Evolutionary conservation across 2,329 filamentous ascomycete genomes (phyloP).

Genomic region (Fusarium annulatum): DNA sequence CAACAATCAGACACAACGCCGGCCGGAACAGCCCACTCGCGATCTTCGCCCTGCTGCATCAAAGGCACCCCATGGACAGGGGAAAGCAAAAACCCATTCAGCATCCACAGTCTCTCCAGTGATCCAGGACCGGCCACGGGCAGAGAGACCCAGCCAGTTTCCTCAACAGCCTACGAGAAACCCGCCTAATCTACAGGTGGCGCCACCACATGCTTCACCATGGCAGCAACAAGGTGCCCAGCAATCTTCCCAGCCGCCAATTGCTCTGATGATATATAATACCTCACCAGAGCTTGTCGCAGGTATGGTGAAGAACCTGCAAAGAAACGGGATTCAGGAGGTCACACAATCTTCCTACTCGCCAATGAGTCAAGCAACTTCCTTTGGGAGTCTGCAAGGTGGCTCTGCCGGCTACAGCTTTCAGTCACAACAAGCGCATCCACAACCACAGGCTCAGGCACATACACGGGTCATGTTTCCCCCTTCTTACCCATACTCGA

Average conservation of each 20-base stretch:
- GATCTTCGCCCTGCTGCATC: neutral
- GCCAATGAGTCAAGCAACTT: neutral
- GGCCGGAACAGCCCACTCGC: neutral
- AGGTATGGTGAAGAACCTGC: neutral
- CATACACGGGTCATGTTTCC: neutral
- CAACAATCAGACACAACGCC: neutral
- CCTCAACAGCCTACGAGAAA: neutral
- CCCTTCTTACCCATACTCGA: neutral
- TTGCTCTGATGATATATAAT: slow-evolving; percentile 2
- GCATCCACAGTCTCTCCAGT: neutral
- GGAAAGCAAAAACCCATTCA: neutral
- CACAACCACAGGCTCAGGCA: neutral
- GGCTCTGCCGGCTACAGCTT: neutral
- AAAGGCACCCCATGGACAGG: neutral
- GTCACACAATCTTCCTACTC: neutral
- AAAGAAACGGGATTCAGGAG: neutral
- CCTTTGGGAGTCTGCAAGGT: neutral
- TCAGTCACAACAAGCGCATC: neutral
- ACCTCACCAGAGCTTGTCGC: neutral
- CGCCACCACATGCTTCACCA: too few species aligned
- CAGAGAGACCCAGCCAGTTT: neutral
- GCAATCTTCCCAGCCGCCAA: neutral
- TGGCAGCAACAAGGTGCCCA: neutral
- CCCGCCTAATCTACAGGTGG: neutral
- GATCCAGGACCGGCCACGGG: neutral